These are phyloP conservation scores for Pilasporangium apinafurcum DNA, from an alignment of 352 stramenopile species.

Conservation along the genomic window DNA sequence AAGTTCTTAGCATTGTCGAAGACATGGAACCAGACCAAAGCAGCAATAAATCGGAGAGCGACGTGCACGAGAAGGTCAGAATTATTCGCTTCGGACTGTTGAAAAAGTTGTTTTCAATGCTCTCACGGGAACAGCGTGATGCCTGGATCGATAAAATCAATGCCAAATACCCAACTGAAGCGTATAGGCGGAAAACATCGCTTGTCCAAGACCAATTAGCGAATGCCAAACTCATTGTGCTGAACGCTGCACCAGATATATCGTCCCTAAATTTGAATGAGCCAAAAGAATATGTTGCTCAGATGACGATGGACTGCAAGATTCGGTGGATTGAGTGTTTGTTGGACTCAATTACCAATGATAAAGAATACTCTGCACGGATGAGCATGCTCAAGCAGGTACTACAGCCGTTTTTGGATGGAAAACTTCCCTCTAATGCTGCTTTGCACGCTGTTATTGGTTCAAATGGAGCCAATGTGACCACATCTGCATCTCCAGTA, in stretches of 20 bases:
- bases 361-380: constrained; percentile 36
- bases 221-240: constrained; percentile 4
- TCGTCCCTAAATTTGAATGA: constrained; percentile 37
- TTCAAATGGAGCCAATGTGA: no score
- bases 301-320: constrained; percentile 51
- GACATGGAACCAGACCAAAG: constrained; percentile 20
- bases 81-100: constrained; percentile 34
- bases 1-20: constrained; percentile 33
- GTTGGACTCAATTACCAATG: constrained; percentile 24
- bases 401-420: constrained; percentile 40
- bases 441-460: no score
- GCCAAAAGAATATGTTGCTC: constrained; percentile 13
- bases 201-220: constrained; percentile 10
- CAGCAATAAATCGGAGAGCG: constrained; percentile 1
- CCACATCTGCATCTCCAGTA: no score
- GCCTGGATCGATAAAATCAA: constrained; percentile 48
- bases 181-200: constrained; percentile 23
- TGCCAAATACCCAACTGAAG: constrained; percentile 33
- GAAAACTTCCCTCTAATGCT: constrained; percentile 9
- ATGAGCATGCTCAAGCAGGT: constrained; percentile 40
- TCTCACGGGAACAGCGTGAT: constrained; percentile 37
- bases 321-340: constrained; percentile 56
- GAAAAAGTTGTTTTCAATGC: constrained; percentile 49
- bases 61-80: constrained; percentile 11
- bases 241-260: constrained; percentile 3